Percentiles rank a stretch among this genome's conserved stretches.
phyloP scores from a whole-genome alignment of 805 yeast species.

The Brettanomyces bruxellensis region DNA sequence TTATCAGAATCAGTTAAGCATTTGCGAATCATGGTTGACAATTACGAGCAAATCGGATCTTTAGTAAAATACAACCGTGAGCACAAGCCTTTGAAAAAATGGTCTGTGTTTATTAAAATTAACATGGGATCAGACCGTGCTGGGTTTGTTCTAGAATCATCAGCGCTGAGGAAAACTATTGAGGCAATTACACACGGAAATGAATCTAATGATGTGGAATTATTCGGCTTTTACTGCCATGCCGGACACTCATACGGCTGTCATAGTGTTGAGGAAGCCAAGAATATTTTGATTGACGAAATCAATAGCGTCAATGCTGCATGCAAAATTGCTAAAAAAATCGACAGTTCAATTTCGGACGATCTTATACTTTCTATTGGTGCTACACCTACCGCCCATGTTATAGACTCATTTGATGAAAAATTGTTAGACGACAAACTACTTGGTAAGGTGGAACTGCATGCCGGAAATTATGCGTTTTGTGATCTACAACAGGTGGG shows the following conservation, averaged over 20 bases:
- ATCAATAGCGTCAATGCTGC: conserved; percentile 49
- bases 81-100: conserved; percentile 25
- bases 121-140: conserved; percentile 70
- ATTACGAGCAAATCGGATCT: conserved; percentile 43
- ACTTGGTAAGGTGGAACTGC: conserved; percentile 49
- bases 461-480: conserved; percentile 74
- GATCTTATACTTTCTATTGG: conserved; percentile 58
- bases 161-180: conserved; percentile 20
- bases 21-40: conserved; percentile 54
- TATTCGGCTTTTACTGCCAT: conserved; percentile 70
- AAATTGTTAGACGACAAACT: conserved; percentile 8
- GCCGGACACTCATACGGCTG: conserved; percentile 69
- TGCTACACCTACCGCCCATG: conserved; percentile 74
- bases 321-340: conserved; percentile 26
- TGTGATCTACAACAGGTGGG: conserved; percentile 74
- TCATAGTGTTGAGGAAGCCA: conserved; percentile 35
- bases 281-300: conserved; percentile 42
- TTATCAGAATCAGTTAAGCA: conserved; percentile 32
- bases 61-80: conserved; percentile 29
- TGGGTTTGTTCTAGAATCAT: conserved; percentile 32
- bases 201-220: conserved; percentile 26
- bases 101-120: conserved; percentile 62
- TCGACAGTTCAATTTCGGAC: conserved; percentile 25
- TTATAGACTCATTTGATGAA: conserved; percentile 25
- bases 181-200: conserved; percentile 13